A percentile compares a stretch with the other conserved stretches of the same genome.
Evolutionary conservation across 2,329 filamentous ascomycete genomes (phyloP).

Genomic region (Stachybotrys echinatus): DNA sequence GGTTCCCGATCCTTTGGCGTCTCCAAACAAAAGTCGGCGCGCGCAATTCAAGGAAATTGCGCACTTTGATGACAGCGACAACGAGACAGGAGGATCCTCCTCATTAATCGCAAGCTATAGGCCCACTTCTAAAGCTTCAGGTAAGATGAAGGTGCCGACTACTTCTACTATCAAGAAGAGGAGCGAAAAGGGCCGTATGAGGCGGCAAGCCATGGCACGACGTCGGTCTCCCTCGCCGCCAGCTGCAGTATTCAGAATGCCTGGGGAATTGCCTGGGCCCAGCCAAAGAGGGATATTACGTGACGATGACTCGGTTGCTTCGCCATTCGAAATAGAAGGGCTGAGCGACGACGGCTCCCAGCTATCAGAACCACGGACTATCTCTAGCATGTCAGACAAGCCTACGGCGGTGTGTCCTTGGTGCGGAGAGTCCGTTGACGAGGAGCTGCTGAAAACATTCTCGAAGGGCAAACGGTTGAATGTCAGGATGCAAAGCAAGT

Average conservation of each 20-base stretch:
- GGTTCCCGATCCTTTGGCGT: slow-evolving; percentile 4
- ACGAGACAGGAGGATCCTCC: neutral
- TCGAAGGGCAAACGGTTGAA: slow-evolving; percentile 42
- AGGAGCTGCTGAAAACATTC: slow-evolving; percentile 47
- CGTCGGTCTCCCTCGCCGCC: slow-evolving; percentile 8
- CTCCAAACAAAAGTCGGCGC: slow-evolving; percentile 7
- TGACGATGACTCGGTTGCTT: neutral
- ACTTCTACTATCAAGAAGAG: neutral
- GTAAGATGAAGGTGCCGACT: neutral
- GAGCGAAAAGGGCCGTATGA: neutral
- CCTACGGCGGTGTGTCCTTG: slow-evolving; percentile 52
- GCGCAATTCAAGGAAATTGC: slow-evolving; percentile 5
- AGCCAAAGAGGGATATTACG: neutral
- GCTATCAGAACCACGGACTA: slow-evolving; percentile 2
- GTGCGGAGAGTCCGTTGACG: slow-evolving; percentile 57
- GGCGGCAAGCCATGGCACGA: neutral
- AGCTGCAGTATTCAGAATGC: slow-evolving; percentile 14
- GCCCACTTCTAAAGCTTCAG: neutral
- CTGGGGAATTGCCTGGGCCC: slow-evolving; percentile 2
- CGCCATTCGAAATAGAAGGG: neutral
- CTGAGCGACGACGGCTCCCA: neutral
- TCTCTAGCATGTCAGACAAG: neutral
- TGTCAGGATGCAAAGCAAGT: slow-evolving; percentile 53
- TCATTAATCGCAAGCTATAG: neutral
- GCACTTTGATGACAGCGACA: slow-evolving; percentile 3